Evolutionary conservation across 2,329 filamentous ascomycete genomes (phyloP).

Genomic region (Chaetomiaceae sp.): DNA sequence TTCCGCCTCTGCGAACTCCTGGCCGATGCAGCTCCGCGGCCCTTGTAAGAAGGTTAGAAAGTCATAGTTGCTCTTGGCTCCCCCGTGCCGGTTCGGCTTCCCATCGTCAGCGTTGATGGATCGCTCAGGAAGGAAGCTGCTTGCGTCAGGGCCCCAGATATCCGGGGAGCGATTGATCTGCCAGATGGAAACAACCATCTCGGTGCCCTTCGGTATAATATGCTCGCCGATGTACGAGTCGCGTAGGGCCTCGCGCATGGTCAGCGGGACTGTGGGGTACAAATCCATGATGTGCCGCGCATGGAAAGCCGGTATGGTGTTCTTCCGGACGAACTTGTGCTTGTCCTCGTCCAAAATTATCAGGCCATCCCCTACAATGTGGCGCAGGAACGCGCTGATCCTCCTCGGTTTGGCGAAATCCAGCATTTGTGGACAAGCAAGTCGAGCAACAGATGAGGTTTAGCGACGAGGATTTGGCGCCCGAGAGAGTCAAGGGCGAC

Average conservation of each 20-base stretch:
- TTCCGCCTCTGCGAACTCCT: conserved; percentile 68
- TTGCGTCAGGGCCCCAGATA: conserved; percentile 65
- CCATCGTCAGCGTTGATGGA: conserved; percentile 50
- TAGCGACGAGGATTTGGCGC: conserved; percentile 3
- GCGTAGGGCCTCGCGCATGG: conserved; percentile 54
- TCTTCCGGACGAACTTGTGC: conserved; percentile 66
- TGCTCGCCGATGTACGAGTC: conserved; percentile 56
- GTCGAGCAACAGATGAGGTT: conserved; percentile 8
- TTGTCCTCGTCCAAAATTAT: conserved; percentile 64
- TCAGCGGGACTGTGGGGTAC: conserved; percentile 63
- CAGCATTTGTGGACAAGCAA: conserved; percentile 6
- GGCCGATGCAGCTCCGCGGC: conserved; percentile 66
- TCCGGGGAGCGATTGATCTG: conserved; percentile 59
- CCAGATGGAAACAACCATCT: conserved; percentile 53
- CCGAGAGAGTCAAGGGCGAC: conserved; percentile 1
- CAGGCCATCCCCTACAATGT: conserved; percentile 55
- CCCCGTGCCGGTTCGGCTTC: conserved; percentile 52
- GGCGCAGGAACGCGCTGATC: conserved; percentile 39
- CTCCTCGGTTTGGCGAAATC: conserved; percentile 9
- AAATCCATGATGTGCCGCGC: conserved; percentile 66
- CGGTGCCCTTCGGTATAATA: conserved; percentile 60
- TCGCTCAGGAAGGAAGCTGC: conserved; percentile 64
- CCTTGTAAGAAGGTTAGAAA: conserved; percentile 68
- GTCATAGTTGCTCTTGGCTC: conserved; percentile 64
- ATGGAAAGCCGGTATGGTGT: conserved; percentile 61